Percentiles rank a stretch among this genome's conserved stretches.
phyloP scores from a whole-genome alignment of 2,329 filamentous ascomycete genomes.

The Beauveria scarabaeidicola region DNA sequence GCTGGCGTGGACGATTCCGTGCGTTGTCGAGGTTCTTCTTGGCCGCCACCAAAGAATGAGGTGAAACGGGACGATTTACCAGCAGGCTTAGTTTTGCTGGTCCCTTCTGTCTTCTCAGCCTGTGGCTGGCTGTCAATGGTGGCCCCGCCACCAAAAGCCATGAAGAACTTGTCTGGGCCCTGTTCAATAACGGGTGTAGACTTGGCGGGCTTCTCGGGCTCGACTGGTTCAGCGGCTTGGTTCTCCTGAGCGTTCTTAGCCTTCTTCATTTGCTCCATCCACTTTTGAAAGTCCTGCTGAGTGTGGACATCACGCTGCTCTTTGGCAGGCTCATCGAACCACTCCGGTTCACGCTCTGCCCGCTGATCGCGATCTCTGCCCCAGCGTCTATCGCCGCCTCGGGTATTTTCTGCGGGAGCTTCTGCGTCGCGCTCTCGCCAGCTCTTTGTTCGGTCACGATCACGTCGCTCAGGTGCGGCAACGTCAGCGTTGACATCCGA shows the following conservation, averaged over 20 bases:
- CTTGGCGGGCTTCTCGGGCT: constrained; percentile 45
- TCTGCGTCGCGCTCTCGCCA: constrained; percentile 48
- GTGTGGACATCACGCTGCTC: constrained; percentile 66
- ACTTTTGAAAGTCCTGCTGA: constrained; percentile 86
- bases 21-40: constrained; percentile 44
- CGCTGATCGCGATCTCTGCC: constrained; percentile 41
- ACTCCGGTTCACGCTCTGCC: constrained; percentile 77
- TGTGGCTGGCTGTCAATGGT: constrained; percentile 42
- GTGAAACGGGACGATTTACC: constrained; percentile 77
- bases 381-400: constrained; percentile 41
- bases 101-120: constrained; percentile 36
- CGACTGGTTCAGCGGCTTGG: constrained; percentile 27
- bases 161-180: constrained; percentile 72
- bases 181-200: constrained; percentile 56
- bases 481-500: constrained; percentile 36
- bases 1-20: constrained; percentile 39
- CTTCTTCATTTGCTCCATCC: constrained; percentile 86
- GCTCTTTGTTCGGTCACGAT: constrained; percentile 51
- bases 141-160: constrained; percentile 38
- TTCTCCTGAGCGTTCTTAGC: constrained; percentile 35
- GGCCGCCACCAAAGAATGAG: constrained; percentile 54
- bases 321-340: constrained; percentile 69
- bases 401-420: constrained; percentile 33
- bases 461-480: constrained; percentile 33
- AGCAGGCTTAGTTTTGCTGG: constrained; percentile 45